Base-by-base conservation (phyloP, 805 yeast genomes). In the Zygosaccharomyces rouxii region DNA sequence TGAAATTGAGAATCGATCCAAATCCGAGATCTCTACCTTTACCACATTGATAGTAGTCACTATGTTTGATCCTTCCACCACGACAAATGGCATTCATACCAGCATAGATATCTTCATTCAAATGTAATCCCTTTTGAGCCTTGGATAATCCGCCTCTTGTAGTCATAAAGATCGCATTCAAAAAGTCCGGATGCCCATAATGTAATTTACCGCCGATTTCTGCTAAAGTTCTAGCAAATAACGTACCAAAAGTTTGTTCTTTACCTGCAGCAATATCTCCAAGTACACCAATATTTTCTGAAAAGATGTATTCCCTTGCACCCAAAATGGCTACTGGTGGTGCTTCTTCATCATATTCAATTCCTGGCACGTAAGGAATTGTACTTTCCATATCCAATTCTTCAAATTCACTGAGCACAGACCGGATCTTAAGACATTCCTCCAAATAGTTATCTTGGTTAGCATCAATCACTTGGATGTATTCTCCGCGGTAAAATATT, bases 261-360 rank as follows among this genome's bases (percentile, higher is more conserved):
- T 90, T 90, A 7, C 96, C 97, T 18, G 98, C 98, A 19, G 97
- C 97, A 56, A 90, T 87, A 69, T 90, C 97, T 42, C 97, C 98
- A 37, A 90, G 72, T 10, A 90, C 84, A 50, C 98, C 98, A 51
- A 88, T 81, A 62, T 86, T 86, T 68, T 90, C 97, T 2, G 96
- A 86, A 70, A 92, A 92, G 26, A 92, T 89, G 64, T 89, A 89
- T 64, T 92, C 98, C 59, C 98, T 79, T 1, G 97, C 96, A 38
- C 98, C 97, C 38, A 92, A 77, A 58, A 92, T 89, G 0, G 97
- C 98, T 14, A 92, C 95, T 1, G 94, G 90, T 48, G 86, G 90
- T 6, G 57, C 56, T 3, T 58, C 63, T 2, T 68, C 64, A 3
- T 65, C 62, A 51, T 71, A 62, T 23, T 74, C 72, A 22, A 78